Base-by-base conservation (phyloP, 768 basidiomycete genomes). In the Tricholoma furcatifolium region DNA sequence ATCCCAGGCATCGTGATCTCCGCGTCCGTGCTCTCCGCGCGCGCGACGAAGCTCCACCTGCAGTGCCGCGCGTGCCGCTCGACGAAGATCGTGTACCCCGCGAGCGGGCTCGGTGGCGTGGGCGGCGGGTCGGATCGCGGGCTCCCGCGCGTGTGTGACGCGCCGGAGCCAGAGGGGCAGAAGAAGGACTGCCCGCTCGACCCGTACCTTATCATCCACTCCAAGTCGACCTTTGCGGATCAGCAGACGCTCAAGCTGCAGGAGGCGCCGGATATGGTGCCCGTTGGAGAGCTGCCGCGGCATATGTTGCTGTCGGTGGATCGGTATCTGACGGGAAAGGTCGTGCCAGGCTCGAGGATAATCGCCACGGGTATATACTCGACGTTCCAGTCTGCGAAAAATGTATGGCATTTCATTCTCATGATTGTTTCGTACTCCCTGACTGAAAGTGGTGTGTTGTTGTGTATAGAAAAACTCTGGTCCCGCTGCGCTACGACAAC, bases 191-290 rank as follows among this genome's bases (percentile, higher is more conserved):
- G 97, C 64, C 94, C 94, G 0, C 68, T 98, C 49, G 97, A 98
- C 66, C 97, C 97, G 1, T 99, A 95, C 71, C 78, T 93, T 47
- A 95, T 99, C 65, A 76, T 98, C 14, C 97, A 99, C 69, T 88
- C 93, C 34, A 91, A 93, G 70, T 98, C 93, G 30, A 78, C 82
- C 6, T 99, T 98, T 65, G 88, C 94, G 7, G 97, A 99, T 65
- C 94, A 97, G 60, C 97, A 99, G 70, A 90, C 84, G 10, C 79
- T 99, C 61, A 99, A 99, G 67, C 81, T 99, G 11, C 97, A 99
- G 70, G 97, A 99, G 70, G 95, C 96, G 15, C 97, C 97, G 0
- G 97, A 99, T 68, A 97, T 98, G 93, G 97, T 99, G 1, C 97
- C 97, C 0, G 95, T 98, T 21, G 97, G 97, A 78, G 97, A 99